A percentile compares a stretch with the other conserved stretches of the same genome.
These are phyloP conservation scores for Claviceps pusilla DNA, from an alignment of 2,329 filamentous ascomycete genomes.

Conservation along the genomic window DNA sequence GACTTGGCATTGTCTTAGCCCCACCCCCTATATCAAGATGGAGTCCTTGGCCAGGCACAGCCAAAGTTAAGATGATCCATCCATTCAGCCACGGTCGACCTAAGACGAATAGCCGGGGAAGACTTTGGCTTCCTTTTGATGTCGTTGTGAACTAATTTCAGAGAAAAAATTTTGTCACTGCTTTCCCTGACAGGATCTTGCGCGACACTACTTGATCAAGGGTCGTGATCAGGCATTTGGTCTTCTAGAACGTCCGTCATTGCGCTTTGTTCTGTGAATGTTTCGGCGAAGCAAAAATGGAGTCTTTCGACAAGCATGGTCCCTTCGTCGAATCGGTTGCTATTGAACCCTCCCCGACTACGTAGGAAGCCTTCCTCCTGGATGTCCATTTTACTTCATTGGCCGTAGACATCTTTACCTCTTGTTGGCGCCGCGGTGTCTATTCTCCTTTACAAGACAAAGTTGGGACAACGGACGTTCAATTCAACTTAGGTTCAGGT, in stretches of 20 bases:
- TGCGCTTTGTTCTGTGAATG: slow-evolving; percentile 7
- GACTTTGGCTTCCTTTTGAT: slow-evolving; percentile 12
- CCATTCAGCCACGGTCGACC: neutral
- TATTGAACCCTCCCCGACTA: no score
- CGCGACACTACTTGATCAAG: neutral
- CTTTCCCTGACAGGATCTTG: neutral
- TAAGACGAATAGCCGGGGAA: slow-evolving; percentile 14
- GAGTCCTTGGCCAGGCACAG: neutral
- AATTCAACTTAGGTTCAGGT: no score
- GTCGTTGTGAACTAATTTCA: neutral
- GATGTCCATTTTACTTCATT: no score
- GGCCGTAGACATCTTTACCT: no score
- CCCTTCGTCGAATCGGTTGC: neutral
- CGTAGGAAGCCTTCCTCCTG: no score
- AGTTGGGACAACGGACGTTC: no score
- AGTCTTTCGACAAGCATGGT: neutral
- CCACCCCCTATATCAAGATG: neutral
- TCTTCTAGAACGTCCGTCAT: slow-evolving; percentile 9
- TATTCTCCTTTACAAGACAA: no score
- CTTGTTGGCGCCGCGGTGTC: no score
- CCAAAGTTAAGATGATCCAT: neutral
- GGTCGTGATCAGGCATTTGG: slow-evolving; percentile 5
- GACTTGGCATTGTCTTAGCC: neutral
- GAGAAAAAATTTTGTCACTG: slow-evolving; percentile 4
- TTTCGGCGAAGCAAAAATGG: neutral